Conservation (phyloP, 192 early-diverging fungal species). For the Polychytrium aggregatum region DNA sequence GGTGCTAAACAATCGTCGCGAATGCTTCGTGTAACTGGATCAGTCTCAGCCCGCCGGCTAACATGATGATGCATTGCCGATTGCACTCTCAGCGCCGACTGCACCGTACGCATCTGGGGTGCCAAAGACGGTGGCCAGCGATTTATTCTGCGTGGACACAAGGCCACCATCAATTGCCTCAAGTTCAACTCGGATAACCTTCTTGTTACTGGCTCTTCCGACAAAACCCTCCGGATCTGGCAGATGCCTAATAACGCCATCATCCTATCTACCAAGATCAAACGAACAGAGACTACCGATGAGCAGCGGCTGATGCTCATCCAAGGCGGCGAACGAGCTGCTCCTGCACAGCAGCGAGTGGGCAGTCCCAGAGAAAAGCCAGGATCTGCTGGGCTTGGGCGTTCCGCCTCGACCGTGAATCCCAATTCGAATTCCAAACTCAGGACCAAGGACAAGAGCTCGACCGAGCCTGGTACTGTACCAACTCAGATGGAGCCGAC, state of each 20-base stretch:
- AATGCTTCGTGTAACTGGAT: background rate
- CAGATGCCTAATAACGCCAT: background rate
- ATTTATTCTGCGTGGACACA: constrained; percentile 7
- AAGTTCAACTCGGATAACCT: background rate
- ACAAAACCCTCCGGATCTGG: constrained; percentile 23
- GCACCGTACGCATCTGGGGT: constrained; percentile 10
- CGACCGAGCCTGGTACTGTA: too few relatives aligned
- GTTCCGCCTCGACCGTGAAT: background rate
- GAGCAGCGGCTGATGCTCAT: background rate
- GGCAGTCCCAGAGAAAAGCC: too few relatives aligned
- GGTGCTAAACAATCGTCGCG: constrained; percentile 9
- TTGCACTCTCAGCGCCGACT: constrained; percentile 15
- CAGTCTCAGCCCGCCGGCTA: background rate
- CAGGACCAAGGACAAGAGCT: too few relatives aligned
- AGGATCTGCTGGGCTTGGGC: too few relatives aligned
- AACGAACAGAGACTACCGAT: too few relatives aligned
- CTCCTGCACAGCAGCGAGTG: too few relatives aligned
- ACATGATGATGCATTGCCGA: background rate
- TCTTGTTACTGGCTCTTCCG: constrained; percentile 16
- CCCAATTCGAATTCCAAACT: background rate
- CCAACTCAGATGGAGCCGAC: too few relatives aligned
- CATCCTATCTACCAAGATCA: too few relatives aligned
- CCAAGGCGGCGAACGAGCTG: too few relatives aligned
- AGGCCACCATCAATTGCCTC: constrained; percentile 15
- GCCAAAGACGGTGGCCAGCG: constrained; percentile 1